These are phyloP conservation scores for Catenaria anguillulae DNA, from an alignment of 371 early-diverging fungal genomes.

Conservation along the genomic window DNA sequence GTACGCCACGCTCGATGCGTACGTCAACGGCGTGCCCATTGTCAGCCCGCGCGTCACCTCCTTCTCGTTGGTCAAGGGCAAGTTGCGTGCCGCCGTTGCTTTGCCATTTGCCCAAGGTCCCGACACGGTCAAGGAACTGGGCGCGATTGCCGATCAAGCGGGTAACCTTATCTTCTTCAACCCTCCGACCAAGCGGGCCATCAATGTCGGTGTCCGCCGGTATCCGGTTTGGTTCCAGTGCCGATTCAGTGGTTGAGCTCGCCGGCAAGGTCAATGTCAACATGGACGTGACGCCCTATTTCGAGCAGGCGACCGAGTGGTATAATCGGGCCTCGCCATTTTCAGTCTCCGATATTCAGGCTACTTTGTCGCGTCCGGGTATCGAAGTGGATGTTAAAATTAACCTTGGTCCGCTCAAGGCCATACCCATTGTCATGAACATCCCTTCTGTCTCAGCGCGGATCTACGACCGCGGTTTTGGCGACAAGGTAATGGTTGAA, in stretches of 20 bases:
- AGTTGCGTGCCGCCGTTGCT: neutral
- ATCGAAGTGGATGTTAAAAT: neutral
- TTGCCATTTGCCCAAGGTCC: neutral
- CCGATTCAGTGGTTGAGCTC: neutral
- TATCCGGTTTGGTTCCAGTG: neutral
- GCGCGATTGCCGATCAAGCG: neutral
- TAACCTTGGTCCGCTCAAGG: neutral
- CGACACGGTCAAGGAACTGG: neutral
- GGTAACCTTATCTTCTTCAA: neutral
- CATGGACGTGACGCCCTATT: neutral
- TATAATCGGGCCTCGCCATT: neutral
- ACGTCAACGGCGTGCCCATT: neutral
- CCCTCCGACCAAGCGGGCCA: neutral
- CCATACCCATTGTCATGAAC: neutral
- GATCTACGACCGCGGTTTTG: neutral
- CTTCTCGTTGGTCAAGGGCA: neutral
- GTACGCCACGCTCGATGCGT: neutral
- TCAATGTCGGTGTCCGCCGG: neutral
- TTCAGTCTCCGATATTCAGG: neutral
- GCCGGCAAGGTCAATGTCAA: neutral
- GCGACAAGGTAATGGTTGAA: neutral
- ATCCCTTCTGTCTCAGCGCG: neutral
- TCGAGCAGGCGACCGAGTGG: neutral
- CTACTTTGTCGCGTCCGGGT: neutral
- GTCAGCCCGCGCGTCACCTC: neutral